Evolutionary conservation across 2,329 filamentous ascomycete species (phyloP), one percentile per base, ranked within the genome.

Genomic region (Trichoderma gracile): DNA sequence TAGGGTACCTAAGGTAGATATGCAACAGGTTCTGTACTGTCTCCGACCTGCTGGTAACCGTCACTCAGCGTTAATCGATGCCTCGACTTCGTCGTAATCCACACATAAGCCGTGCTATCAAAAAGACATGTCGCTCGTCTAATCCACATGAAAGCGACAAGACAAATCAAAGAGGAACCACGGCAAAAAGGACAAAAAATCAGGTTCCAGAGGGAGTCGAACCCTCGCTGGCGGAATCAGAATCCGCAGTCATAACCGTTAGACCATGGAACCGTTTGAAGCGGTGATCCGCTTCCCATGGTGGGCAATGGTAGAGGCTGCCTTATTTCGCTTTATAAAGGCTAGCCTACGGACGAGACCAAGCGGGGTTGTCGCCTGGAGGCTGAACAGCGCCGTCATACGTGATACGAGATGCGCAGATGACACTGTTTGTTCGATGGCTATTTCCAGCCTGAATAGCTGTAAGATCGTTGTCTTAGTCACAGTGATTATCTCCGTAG

Each of bases 171-270:
- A 8, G 19, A 42, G 10, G 1, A 3, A 9, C 5, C 17, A 21
- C 5, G n/a, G 14, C 19, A 19, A 27, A 27, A 21, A 59, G 30
- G 14, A 6, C 8, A 42, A 27, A 42, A 25, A 59, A 50, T 40
- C n/a, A 42, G 17, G 45, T 42, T 56, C 64, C 42, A 60, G 64
- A 33, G 64, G 64, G 64, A 66, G 54, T 66, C 64, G 64, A 66
- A 66, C 64, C 64, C 64, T 66, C 64, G 64, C 64, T 66, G 64
- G 60, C 64, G 64, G 64, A 66, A 66, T 66, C 64, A 66, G 64
- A 66, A 66, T 66, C 64, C 64, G 64, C 60, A 66, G 64, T 66
- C 64, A 66, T 66, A 47, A 64, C 64, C 64, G 54, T 64, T 66
- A 66, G 64, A 66, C 64, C 64, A 66, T 60, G 42, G 60, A 64